Percentiles rank a stretch among this genome's conserved stretches.
These are phyloP conservation scores for Vitis riparia DNA, from an alignment of 164 flowering plant genomes.

Conservation along the genomic window DNA sequence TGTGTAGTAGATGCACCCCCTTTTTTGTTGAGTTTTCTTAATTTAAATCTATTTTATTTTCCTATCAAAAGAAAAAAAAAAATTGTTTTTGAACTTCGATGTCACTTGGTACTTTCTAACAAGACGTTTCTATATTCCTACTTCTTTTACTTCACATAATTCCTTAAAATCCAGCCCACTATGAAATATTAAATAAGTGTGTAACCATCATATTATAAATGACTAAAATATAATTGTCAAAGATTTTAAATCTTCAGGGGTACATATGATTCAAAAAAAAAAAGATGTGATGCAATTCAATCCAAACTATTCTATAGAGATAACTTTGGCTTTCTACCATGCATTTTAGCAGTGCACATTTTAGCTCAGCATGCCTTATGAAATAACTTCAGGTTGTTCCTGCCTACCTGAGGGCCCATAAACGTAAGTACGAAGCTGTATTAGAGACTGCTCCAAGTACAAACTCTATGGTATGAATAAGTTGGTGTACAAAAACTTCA, in stretches of 20 bases:
- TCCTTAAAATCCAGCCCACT: too few species aligned
- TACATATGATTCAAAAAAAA: neutral
- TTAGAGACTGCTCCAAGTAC: conserved; percentile 97
- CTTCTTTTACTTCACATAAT: too few species aligned
- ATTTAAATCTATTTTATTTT: too few species aligned
- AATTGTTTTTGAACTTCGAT: too few species aligned
- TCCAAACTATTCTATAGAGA: neutral
- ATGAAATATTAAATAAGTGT: too few species aligned
- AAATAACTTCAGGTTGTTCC: neutral
- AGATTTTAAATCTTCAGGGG: neutral
- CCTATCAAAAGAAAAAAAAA: too few species aligned
- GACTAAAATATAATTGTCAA: neutral
- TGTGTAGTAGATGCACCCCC: too few species aligned
- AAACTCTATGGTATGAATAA: conserved; percentile 93
- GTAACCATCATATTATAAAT: too few species aligned
- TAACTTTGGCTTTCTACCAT: neutral
- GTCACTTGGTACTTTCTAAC: too few species aligned
- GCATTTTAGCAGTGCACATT: neutral
- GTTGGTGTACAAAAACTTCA: conserved; percentile 93
- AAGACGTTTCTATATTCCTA: too few species aligned
- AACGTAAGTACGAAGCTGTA: conserved; percentile 93
- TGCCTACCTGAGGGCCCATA: conserved; percentile 95
- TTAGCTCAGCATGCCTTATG: neutral
- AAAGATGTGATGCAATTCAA: neutral
- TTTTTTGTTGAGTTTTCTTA: too few species aligned